phyloP scores from a whole-genome alignment of 2,329 filamentous ascomycete genomes.

The Lachnellula arida region DNA sequence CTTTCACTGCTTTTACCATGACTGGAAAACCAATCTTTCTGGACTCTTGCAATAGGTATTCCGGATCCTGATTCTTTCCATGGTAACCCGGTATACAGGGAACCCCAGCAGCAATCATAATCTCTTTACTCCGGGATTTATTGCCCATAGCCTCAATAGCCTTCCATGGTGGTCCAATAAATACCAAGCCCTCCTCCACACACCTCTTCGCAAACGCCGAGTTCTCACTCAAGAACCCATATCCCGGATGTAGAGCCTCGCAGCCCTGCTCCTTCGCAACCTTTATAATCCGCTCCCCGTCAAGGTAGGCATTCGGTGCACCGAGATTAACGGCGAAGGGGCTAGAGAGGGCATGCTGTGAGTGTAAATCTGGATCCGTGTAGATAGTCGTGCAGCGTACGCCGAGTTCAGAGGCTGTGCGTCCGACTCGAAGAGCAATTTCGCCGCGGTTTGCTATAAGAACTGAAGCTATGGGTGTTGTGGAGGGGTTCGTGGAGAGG shows the following conservation, averaged over 20 bases:
- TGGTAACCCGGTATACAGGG: conserved; percentile 97
- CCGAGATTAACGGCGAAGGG: conserved; percentile 82
- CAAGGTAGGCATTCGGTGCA: conserved; percentile 79
- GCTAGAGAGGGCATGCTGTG: conserved; percentile 84
- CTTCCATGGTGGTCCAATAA: conserved; percentile 82
- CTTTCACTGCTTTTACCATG: conserved; percentile 73
- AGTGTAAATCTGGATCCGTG: conserved; percentile 81
- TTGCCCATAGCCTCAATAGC: conserved; percentile 90
- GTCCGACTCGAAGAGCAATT: conserved; percentile 88
- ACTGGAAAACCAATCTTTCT: conserved; percentile 65
- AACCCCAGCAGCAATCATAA: conserved; percentile 93
- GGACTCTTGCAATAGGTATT: conserved; percentile 61
- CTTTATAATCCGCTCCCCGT: conserved; percentile 86
- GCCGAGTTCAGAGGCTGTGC: conserved; percentile 81
- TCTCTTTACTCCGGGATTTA: conserved; percentile 89
- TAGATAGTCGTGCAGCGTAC: conserved; percentile 93
- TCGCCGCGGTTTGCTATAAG: conserved; percentile 96
- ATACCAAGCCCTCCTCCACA: conserved; percentile 83
- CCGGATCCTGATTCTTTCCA: conserved; percentile 70
- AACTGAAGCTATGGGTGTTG: conserved; percentile 65
- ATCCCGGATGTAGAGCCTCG: conserved; percentile 89
- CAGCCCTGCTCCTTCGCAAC: conserved; percentile 84
- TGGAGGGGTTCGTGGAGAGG: conserved; percentile 12
- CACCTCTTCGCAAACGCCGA: conserved; percentile 84
- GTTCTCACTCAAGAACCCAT: conserved; percentile 95